Base-by-base conservation (phyloP, 1,284 basidiomycete genomes). In the Uromyces viciae-fabae region DNA sequence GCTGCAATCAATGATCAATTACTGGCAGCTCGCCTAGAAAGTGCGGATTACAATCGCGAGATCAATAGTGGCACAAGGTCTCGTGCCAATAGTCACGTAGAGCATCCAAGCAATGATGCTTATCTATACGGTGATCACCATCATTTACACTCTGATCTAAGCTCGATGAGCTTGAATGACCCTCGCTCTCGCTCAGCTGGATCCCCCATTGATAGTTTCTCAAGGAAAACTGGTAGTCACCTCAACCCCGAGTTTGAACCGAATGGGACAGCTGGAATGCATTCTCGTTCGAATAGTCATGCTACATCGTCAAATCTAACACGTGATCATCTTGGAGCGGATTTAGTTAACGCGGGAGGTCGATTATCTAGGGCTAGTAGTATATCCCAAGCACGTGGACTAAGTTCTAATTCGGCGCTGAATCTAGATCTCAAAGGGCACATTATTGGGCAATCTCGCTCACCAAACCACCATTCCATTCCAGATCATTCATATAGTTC, bases 11-110 rank as follows among this genome's bases (percentile, higher is more conserved):
- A 78, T 71, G 76, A 78, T 33, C 64, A 36, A 3, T 43, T 78
- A 25, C 49, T 79, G 25, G 68, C 76, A 42, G 66, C 76, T 31
- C 43, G 68, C 25, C 64, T 79, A 19, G 43, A 79, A 69, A 71
- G 66, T 49, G 76, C 76, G 38, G 76, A 66, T 2, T 11, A 71
- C 7, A 79, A 79, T 25, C 58, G 76, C n/a, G 76, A 79, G 19
- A 64, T 79, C 68, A 79, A 79, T 72, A 52, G 66, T 3, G 76
- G 76, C 1, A 72, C 49, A 40, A 64, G 76, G 42, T 79, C 76
- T 1, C 46, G 76, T 49, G 68, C 76, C 33, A 72, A 72, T 38
- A 77, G 75, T 49, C 64, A 68, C 40, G 15, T 60, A 46, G 68
- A 72, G 17, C n/a, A n/a, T n/a, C 52, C 66, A 9, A 46, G 46